Evolutionary conservation across 2,329 filamentous ascomycete genomes (phyloP).

Genomic region (Aspergillus sp.): DNA sequence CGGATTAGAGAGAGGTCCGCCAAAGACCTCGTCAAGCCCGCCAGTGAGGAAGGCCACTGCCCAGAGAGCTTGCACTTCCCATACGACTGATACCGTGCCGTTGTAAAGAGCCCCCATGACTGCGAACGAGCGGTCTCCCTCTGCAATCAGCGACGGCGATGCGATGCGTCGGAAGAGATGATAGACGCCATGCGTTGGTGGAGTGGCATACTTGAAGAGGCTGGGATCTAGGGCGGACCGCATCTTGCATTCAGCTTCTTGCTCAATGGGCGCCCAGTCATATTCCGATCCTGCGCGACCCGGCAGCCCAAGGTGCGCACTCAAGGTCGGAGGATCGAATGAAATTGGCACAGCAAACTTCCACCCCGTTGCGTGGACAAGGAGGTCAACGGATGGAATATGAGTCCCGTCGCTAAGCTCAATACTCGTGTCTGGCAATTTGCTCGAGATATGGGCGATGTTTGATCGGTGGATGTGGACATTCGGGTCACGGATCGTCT

Average conservation of each 20-base stretch:
- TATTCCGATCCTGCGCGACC: neutral
- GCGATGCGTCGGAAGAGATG: conserved; percentile 27
- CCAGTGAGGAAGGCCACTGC: conserved; percentile 23
- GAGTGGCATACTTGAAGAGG: neutral
- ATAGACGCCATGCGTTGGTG: conserved; percentile 11
- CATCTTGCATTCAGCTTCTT: conserved; percentile 2
- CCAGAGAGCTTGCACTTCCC: conserved; percentile 19
- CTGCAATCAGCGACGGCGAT: conserved; percentile 18
- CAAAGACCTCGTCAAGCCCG: conserved; percentile 13
- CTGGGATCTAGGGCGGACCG: conserved; percentile 3
- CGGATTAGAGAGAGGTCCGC: neutral
- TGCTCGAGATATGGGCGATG: conserved; percentile 7
- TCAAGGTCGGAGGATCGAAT: conserved; percentile 16
- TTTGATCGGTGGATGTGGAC: conserved; percentile 23
- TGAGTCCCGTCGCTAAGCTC: conserved; percentile 9
- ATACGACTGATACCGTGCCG: conserved; percentile 22
- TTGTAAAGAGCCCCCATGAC: conserved; percentile 18
- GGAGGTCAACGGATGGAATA: conserved; percentile 19
- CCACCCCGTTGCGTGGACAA: conserved; percentile 26
- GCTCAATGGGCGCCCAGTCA: conserved; percentile 17
- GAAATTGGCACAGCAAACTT: conserved; percentile 21
- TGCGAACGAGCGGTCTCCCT: conserved; percentile 25
- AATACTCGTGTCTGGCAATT: neutral
- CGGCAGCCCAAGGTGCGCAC: conserved; percentile 18
- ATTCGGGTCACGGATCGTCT: conserved; percentile 19